Base-by-base conservation (phyloP, 2,329 filamentous ascomycete genomes). In the Celoporthe dispersa region DNA sequence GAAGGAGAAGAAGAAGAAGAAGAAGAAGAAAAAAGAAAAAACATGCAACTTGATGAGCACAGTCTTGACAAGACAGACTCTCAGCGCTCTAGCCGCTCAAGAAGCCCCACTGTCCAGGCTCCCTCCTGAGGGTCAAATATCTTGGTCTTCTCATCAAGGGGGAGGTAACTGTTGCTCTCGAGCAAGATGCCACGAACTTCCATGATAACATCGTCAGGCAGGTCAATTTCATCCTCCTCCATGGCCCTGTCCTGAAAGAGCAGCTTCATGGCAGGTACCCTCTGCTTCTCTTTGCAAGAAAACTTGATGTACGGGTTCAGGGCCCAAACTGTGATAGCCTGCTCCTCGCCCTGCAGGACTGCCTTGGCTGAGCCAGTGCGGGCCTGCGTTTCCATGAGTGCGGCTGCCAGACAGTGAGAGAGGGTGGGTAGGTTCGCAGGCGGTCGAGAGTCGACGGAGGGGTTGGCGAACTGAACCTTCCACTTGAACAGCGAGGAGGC, bases 331-430 rank as follows among this genome's bases (percentile, higher is more conserved):
- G 74, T 71, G 3, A 71, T 55, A 25, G 51, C 28, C 35, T 60
- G 68, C 33, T 70, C 73, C 70, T 63, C 77, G 0, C 84, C 86
- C 25, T 84, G 77, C 16, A 90, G 76, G 28, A 89, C 79, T 0
- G 85, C 86, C 75, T 88, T 88, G 55, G 87, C 86, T 35, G 84
- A 88, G 16, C 85, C 87, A 1, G 86, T 87, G n/a, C 86, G 83
- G 16, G 86, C 82, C 57, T 87, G 83, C 0, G 84, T 86, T 12
- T 86, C 83, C 28, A 86, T 76, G 35, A 90, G 79, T 67, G 84
- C 85, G 0, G 85, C 83, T 4, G 85, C 83, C 2, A 89, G 80
- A 70, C 87, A 89, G 64, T 88, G 83, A 0, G 81, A 75, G 41
- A 84, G 80, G 57, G 74, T 83, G 6, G 84, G 86, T 5, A 71